Evolutionary conservation across 2,329 filamentous ascomycete species (phyloP), one percentile per base, ranked within the genome.

Genomic region (Dryadomyces sulphureus): DNA sequence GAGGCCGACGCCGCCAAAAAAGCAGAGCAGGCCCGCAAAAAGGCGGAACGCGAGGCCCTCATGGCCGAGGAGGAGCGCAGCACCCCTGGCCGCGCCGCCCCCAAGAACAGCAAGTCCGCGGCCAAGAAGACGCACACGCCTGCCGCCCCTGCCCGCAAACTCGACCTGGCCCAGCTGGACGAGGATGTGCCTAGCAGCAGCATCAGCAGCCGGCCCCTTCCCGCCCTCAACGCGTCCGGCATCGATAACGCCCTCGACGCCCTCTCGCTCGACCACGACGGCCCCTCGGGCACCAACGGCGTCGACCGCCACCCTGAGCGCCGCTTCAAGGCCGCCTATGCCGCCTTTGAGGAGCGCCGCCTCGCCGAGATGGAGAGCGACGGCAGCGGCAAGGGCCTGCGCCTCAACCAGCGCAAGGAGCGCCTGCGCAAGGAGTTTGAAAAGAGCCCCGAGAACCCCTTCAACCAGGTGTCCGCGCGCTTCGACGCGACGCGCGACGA

Each of bases 161-260:
- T 90, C 34, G 84, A 89, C 57, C 73, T 90, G 36, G 75, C 73
- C 17, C 80, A 84, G 60, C 79, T 94, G 56, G 69, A 64, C 41
- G 75, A 75, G 51, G 66, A 60, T 51, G n/a, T n/a, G n/a, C n/a
- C n/a, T n/a, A n/a, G n/a, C n/a, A 44, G 49, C 45, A 50, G 58
- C 45, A 55, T 16, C 30, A 1, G 6, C 19, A 11, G 8, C 5
- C 25, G 54, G 49, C 65, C 67, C 14, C 62, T 78, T 9, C 55
- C 70, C 0, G 64, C 84, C 0, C 73, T 95, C 56, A 89, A 82
- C 61, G 89, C 88, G 4, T 74, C 82, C 0, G 88, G 88, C 57
- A 94, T 98, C 62, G 89, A 96, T 62, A 90, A 95, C 57, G 88
- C 88, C 0, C 76, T 96, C 43, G 89, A 95, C 56, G 88, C 88